Evolutionary conservation across 257 asterid species (phyloP).

Genomic region (Craterostigma plantagineum): DNA sequence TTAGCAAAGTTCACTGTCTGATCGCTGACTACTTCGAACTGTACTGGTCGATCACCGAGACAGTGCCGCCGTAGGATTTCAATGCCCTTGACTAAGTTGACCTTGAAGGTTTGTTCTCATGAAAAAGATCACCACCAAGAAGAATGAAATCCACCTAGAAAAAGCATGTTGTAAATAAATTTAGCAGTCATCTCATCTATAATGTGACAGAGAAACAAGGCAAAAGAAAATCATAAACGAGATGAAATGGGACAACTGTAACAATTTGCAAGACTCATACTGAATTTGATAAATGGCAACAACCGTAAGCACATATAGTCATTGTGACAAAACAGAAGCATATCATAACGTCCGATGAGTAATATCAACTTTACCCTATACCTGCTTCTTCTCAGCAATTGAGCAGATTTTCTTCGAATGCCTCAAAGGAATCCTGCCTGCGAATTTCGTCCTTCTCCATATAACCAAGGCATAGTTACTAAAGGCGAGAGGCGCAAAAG

Average conservation of each 20-base stretch:
- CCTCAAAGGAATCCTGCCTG: conserved; percentile 84
- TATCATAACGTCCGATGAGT: no score
- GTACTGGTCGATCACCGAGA: conserved; percentile 73
- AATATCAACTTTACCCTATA: conserved; percentile 1
- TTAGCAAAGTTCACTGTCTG: conserved; percentile 92
- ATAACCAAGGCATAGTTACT: conserved; percentile 88
- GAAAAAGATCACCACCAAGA: conserved; percentile 95
- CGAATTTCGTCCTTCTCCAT: conserved; percentile 98
- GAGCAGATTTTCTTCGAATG: conserved; percentile 98
- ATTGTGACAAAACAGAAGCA: no score
- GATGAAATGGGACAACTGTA: no score
- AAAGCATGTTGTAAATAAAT: no score
- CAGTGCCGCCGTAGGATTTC: conserved; percentile 89
- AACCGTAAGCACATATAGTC: no score
- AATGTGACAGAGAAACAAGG: no score
- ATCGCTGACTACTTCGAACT: conserved; percentile 94
- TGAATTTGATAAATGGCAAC: no score
- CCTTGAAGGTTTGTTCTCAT: conserved; percentile 97
- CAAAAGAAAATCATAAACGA: no score
- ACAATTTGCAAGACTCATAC: no score
- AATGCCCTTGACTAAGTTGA: conserved; percentile 80
- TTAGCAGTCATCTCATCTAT: no score
- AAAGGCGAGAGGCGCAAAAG: no score
- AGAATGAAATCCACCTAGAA: conserved; percentile 76
- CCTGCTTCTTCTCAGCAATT: conserved; percentile 90